Evolutionary conservation across 139 green algal species (phyloP).

Genomic region (Ettlia oleoabundans): DNA sequence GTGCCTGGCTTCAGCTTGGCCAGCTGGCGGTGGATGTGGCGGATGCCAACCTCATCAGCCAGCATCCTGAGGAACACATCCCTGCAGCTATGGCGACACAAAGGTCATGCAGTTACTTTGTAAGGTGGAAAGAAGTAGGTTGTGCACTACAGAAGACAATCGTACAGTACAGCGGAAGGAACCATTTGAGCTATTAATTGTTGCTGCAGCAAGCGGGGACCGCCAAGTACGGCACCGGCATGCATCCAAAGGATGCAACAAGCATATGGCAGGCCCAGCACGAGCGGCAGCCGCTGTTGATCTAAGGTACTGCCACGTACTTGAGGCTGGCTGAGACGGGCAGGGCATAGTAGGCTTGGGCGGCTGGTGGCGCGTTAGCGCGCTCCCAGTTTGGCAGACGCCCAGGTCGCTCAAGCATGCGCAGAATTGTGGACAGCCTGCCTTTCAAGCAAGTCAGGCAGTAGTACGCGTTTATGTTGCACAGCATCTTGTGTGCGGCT

Average conservation of each 20-base stretch:
- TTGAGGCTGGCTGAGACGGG: background rate
- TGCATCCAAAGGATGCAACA: background rate
- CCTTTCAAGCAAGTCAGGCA: background rate
- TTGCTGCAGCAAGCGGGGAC: too few species aligned
- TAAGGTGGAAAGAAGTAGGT: background rate
- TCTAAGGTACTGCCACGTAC: background rate
- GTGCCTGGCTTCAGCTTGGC: background rate
- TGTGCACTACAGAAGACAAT: too few species aligned
- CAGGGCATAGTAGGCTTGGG: constrained; percentile 4
- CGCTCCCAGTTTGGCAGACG: constrained; percentile 8
- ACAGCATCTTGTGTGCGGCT: background rate
- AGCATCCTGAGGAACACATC: constrained; percentile 9
- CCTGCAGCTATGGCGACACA: background rate
- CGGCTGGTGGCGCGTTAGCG: background rate
- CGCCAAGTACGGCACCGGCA: background rate
- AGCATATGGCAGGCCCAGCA: background rate
- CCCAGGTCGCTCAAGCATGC: background rate
- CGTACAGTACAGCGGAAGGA: too few species aligned
- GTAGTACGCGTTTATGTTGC: background rate
- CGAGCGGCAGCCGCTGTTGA: too few species aligned
- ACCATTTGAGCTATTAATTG: too few species aligned
- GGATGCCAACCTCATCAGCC: background rate
- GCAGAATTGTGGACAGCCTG: background rate
- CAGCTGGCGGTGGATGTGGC: background rate
- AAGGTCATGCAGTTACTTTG: background rate